phyloP scores from a whole-genome alignment of 2,329 filamentous ascomycete species.

The Cryphonectria japonica region DNA sequence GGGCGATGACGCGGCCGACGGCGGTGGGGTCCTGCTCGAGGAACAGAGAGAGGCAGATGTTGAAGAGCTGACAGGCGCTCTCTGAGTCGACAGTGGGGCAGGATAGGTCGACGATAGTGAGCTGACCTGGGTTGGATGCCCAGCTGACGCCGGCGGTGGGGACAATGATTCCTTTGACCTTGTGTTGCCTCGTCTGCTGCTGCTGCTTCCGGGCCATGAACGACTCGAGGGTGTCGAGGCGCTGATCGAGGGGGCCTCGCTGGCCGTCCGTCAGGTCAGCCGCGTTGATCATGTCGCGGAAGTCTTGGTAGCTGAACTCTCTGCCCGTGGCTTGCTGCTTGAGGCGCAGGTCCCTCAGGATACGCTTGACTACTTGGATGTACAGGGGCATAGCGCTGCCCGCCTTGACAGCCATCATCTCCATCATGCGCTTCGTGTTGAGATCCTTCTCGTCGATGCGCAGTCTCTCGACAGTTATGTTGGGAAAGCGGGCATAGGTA shows the following conservation, averaged over 20 bases:
- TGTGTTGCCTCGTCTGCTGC: too few relatives aligned
- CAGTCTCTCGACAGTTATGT: slow-evolving; percentile 54
- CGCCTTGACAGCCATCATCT: slow-evolving; percentile 59
- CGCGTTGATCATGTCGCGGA: slow-evolving; percentile 43
- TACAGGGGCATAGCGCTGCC: slow-evolving; percentile 56
- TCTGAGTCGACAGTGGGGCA: slow-evolving; percentile 71
- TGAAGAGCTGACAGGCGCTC: slow-evolving; percentile 72
- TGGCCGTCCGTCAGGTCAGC: slow-evolving; percentile 54
- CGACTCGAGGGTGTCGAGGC: slow-evolving; percentile 65
- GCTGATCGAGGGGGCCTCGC: slow-evolving; percentile 57
- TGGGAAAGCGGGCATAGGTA: slow-evolving; percentile 47
- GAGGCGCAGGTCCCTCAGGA: slow-evolving; percentile 60
- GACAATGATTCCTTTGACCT: slow-evolving; percentile 14
- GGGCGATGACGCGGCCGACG: slow-evolving; percentile 64
- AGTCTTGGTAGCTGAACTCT: slow-evolving; percentile 54
- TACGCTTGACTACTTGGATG: slow-evolving; percentile 56
- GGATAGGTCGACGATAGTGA: slow-evolving; percentile 63
- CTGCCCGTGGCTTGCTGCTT: slow-evolving; percentile 43
- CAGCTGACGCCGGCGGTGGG: background rate
- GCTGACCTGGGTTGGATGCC: slow-evolving; percentile 35
- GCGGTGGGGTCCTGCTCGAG: slow-evolving; percentile 53
- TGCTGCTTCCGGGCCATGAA: slow-evolving; percentile 54
- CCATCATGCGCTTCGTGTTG: slow-evolving; percentile 60
- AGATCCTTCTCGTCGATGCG: slow-evolving; percentile 56
- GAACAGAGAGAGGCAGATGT: slow-evolving; percentile 70